Percentiles rank a stretch among this genome's conserved stretches.
These are phyloP conservation scores for Suillus fuscotomentosus DNA, from an alignment of 768 basidiomycete genomes.

Conservation along the genomic window DNA sequence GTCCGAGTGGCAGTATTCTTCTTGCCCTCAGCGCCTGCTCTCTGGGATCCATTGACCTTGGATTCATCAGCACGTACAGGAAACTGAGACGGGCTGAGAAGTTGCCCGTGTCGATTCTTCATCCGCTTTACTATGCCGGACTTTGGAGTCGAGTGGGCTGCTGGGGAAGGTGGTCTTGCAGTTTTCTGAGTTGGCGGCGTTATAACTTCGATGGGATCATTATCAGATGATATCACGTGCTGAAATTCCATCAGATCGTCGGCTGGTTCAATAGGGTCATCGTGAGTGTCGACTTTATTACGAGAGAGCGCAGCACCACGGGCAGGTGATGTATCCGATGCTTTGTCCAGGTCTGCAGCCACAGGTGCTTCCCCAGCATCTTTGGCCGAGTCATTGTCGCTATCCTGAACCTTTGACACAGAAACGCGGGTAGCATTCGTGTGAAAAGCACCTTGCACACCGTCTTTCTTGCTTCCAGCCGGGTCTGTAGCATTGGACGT, in stretches of 20 bases:
- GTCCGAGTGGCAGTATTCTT: background rate
- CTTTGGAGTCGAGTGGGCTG: conserved; percentile 22
- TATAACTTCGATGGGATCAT: conserved; percentile 32
- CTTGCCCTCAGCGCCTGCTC: background rate
- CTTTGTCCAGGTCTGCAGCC: background rate
- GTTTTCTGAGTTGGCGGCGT: conserved; percentile 6
- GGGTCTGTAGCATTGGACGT: background rate
- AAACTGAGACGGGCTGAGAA: background rate
- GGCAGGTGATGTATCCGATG: background rate
- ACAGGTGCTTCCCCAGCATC: background rate
- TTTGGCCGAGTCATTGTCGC: background rate
- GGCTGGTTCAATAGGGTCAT: conserved; percentile 46
- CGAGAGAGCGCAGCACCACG: background rate
- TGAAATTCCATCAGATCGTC: conserved; percentile 32
- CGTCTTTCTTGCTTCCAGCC: background rate
- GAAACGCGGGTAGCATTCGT: background rate
- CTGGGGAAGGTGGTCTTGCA: conserved; percentile 2
- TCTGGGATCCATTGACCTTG: background rate
- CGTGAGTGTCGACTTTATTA: background rate
- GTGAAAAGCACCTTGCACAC: background rate
- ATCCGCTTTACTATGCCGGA: conserved; percentile 39
- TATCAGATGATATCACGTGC: conserved; percentile 9
- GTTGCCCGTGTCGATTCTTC: conserved; percentile 32
- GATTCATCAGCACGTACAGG: conserved; percentile 1
- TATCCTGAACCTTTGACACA: background rate